Evolutionary conservation across 495 filamentous ascomycete genomes (phyloP).

Genomic region (Cercophora samala): DNA sequence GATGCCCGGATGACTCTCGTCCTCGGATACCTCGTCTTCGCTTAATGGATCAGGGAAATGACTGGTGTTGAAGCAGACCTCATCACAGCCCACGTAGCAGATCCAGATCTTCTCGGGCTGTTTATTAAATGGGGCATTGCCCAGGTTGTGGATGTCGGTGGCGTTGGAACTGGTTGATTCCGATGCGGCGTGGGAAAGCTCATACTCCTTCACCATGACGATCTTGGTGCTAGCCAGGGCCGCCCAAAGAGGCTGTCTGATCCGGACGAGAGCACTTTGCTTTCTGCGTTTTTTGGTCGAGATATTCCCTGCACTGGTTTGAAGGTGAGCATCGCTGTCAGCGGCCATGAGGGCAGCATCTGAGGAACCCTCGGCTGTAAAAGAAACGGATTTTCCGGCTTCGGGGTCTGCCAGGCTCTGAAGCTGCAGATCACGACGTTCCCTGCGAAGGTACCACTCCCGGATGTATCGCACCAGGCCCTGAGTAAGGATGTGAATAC

Average conservation of each 20-base stretch:
- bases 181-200: conserved; percentile 73
- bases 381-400: conserved; percentile 41
- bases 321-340: conserved; percentile 43
- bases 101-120: conserved; percentile 84
- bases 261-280: conserved; percentile 83
- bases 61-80: conserved; percentile 78
- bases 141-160: conserved; percentile 74
- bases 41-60: conserved; percentile 48
- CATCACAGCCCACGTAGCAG: conserved; percentile 74
- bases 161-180: conserved; percentile 70
- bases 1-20: conserved; percentile 41
- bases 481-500: conserved; percentile 88
- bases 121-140: conserved; percentile 67
- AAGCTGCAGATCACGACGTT: conserved; percentile 46
- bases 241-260: conserved; percentile 90
- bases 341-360: conserved; percentile 46
- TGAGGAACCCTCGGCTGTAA: conserved; percentile 30
- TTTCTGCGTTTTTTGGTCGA: conserved; percentile 78
- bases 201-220: conserved; percentile 87
- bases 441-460: conserved; percentile 55
- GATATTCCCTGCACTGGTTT: conserved; percentile 31
- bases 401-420: conserved; percentile 47
- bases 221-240: conserved; percentile 92
- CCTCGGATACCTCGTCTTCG: conserved; percentile 17
- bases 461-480: conserved; percentile 62